A percentile compares a stretch with the other conserved stretches of the same genome.
Conservation (phyloP, 208 protist genomes). For the Trypanosomatidae sp. region DNA sequence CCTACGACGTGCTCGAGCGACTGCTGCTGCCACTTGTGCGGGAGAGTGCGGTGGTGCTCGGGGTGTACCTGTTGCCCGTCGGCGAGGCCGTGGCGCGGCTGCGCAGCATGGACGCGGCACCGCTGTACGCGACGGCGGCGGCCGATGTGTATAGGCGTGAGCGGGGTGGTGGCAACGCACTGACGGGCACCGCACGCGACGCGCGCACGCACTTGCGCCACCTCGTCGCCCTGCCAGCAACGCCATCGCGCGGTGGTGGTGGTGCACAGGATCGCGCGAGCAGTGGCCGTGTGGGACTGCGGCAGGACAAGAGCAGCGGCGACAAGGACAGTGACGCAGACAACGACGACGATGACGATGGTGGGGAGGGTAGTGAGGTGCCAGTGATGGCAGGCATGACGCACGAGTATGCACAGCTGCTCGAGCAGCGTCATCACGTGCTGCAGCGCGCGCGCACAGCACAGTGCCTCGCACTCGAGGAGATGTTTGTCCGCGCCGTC, state of each 20-base stretch:
- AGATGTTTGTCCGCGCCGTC: constrained; percentile 9
- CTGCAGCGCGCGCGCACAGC: constrained; percentile 3
- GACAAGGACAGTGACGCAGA: too few species aligned
- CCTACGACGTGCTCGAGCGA: constrained; percentile 32
- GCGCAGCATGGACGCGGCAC: constrained; percentile 11
- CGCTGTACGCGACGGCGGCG: too few species aligned
- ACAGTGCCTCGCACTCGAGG: constrained; percentile 3
- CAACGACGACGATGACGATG: neutral
- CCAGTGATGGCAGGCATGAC: constrained; percentile 5
- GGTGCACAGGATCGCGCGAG: too few species aligned
- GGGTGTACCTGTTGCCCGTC: constrained; percentile 42
- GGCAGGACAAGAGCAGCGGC: too few species aligned
- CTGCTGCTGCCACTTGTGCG: constrained; percentile 32
- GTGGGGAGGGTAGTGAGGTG: neutral
- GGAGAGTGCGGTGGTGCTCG: constrained; percentile 57
- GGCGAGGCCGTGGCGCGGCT: constrained; percentile 9
- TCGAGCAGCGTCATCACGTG: constrained; percentile 9
- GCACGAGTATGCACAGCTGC: constrained; percentile 9
- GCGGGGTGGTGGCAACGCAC: too few species aligned
- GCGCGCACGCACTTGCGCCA: constrained; percentile 2
- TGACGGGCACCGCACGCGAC: neutral
- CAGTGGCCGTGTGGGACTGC: too few species aligned
- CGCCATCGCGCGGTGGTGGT: too few species aligned
- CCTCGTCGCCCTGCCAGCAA: neutral
- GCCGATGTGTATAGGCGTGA: too few species aligned